Conservation (phyloP, 768 basidiomycete genomes). For the Dictyophora rubrovolvata region DNA sequence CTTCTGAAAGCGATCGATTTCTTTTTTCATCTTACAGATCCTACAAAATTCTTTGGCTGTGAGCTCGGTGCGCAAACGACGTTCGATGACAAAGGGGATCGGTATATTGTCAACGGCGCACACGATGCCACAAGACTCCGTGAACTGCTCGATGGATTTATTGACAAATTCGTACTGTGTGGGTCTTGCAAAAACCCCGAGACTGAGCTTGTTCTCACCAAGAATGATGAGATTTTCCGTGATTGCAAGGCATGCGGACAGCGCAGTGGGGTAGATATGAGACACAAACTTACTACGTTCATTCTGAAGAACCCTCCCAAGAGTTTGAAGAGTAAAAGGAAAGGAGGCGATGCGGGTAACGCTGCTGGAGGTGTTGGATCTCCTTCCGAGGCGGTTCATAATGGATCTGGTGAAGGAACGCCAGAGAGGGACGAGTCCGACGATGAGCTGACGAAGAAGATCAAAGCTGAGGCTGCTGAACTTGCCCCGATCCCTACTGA, state of each 20-base stretch:
- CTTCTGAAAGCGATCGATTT: too few relatives aligned
- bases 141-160: constrained; percentile 92
- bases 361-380: constrained; percentile 33
- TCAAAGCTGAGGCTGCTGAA: constrained; percentile 81
- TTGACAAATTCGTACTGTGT: constrained; percentile 98
- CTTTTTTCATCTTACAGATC: too few relatives aligned
- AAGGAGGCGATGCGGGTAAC: constrained; percentile 47
- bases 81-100: constrained; percentile 91
- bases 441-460: constrained; percentile 81
- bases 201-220: constrained; percentile 89
- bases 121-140: constrained; percentile 87
- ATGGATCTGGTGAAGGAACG: constrained; percentile 29
- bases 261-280: constrained; percentile 86
- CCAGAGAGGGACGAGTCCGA: constrained; percentile 45
- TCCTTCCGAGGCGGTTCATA: constrained; percentile 29
- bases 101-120: constrained; percentile 97
- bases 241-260: constrained; percentile 99
- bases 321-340: constrained; percentile 39
- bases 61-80: constrained; percentile 97
- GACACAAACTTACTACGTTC: constrained; percentile 93
- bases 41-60: constrained; percentile 98
- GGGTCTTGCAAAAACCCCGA: constrained; percentile 98
- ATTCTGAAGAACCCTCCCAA: constrained; percentile 97
- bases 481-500: constrained; percentile 53
- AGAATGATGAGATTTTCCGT: constrained; percentile 79